Evolutionary conservation across 192 early-diverging fungal genomes (phyloP), one percentile per base, ranked within the genome.

Genomic region (Linnemannia exigua): DNA sequence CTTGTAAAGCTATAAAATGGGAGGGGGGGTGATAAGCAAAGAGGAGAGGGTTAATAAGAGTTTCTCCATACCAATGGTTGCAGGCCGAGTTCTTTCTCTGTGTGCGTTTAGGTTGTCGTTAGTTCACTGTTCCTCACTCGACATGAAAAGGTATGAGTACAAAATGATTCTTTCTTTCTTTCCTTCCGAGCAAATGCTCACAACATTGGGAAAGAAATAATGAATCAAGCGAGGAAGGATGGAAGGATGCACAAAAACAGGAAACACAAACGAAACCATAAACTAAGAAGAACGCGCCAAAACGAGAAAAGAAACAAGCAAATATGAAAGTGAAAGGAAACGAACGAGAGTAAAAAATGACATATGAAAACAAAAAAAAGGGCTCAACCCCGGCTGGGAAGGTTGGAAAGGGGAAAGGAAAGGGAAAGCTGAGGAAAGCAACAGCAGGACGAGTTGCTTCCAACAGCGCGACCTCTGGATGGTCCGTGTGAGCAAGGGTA

Each of bases 1-100:
- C 91, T 81, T 17, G 91, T 92, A 82, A 94, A 94, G 82, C 93
- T 95, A 86, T 1, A 31, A 15, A 74, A 11, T 17, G 7, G 68
- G 20, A 33, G 58, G 67, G 16, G 22, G 35, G 28, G 16, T 20
- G 11, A 2, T 12, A 72, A 72, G 17, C 11, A 75, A 51, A 66
- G 11, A 46, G 54, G 41, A 50, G 61, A 77, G 17, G 31, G 46
- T 33, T 33, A 68, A 69, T 68, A 48, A 77, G 22, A 48, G 11
- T 67, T 22, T 36, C 36, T 79, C 25, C 5, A 70, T 5, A 67
- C 3, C 36, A 33, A 67, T 5, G 31, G 54, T 50, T 25, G 63
- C n/a, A n/a, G n/a, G n/a, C n/a, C n/a, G 25, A 68, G 8, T 47
- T 79, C 22, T 3, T 38, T 63, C 50, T 72, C 31, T 66, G 79